phyloP scores from a whole-genome alignment of 1,139 yeast genomes.

The Saccharomyces hybrid region DNA sequence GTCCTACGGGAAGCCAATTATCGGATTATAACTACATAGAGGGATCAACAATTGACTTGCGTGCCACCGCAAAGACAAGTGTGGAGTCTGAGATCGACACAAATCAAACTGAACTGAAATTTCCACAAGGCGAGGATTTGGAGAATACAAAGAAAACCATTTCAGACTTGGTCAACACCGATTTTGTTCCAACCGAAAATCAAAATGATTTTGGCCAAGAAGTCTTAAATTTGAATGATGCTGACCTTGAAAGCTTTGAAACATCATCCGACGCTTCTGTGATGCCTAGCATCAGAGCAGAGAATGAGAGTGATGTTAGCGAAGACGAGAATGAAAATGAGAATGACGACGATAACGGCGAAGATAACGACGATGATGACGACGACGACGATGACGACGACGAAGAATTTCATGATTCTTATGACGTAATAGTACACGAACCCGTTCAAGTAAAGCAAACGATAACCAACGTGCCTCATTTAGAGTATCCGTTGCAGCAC shows the following conservation, averaged over 20 bases:
- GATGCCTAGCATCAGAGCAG: neutral
- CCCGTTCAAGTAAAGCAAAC: neutral
- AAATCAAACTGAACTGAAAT: constrained; percentile 3
- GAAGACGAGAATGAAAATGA: neutral
- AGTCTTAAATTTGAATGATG: neutral
- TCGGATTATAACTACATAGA: neutral
- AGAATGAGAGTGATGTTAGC: neutral
- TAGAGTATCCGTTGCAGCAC: neutral
- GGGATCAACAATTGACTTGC: neutral
- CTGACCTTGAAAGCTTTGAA: neutral
- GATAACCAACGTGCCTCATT: neutral
- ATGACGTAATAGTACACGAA: neutral
- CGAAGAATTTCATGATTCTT: neutral
- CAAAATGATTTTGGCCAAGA: neutral
- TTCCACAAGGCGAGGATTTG: neutral
- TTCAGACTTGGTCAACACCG: neutral
- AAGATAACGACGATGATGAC: neutral
- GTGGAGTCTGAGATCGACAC: constrained; percentile 22
- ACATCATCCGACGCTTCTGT: neutral
- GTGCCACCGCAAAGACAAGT: neutral
- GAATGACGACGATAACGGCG: too few relatives aligned
- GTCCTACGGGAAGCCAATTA: neutral
- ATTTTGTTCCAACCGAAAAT: neutral
- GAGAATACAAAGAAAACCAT: neutral
- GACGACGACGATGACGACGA: too few relatives aligned